Evolutionary conservation across 164 flowering plant genomes (phyloP).

Genomic region (Berberis thunbergii): DNA sequence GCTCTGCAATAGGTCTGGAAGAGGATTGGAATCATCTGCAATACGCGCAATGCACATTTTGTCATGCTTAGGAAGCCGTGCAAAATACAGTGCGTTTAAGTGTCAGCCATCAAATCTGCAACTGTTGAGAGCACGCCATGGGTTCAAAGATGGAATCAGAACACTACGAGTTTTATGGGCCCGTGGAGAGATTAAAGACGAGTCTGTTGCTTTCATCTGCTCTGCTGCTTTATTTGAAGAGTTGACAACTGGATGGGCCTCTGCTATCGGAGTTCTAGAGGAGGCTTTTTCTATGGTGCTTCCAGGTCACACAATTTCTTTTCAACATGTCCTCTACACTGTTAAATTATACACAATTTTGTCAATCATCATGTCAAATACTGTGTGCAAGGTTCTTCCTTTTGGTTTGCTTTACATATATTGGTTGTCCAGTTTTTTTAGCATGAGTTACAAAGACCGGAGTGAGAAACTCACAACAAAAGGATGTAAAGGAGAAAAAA

Average conservation of each 20-base stretch:
- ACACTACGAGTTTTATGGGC: constrained; percentile 49
- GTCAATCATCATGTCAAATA: too few relatives aligned
- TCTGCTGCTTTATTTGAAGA: constrained; percentile 89
- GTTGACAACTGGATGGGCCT: constrained; percentile 49
- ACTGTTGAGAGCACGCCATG: constrained; percentile 84
- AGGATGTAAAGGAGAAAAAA: too few relatives aligned
- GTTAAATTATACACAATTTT: background rate
- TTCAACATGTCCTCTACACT: background rate
- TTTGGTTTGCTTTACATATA: too few relatives aligned
- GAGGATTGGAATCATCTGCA: constrained; percentile 28
- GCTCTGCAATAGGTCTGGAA: constrained; percentile 28
- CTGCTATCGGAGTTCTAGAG: constrained; percentile 54
- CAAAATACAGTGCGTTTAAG: constrained; percentile 48
- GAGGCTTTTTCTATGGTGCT: constrained; percentile 72
- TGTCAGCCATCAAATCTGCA: constrained; percentile 60
- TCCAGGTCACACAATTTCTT: constrained; percentile 47
- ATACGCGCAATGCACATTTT: constrained; percentile 68
- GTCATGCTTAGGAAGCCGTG: constrained; percentile 71
- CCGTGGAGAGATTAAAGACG: constrained; percentile 57
- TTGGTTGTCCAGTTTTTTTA: too few relatives aligned
- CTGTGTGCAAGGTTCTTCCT: too few relatives aligned
- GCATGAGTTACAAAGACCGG: too few relatives aligned
- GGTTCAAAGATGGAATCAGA: constrained; percentile 63
- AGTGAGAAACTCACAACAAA: too few relatives aligned
- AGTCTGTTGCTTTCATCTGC: constrained; percentile 64